These are phyloP conservation scores for Ananas comosus DNA, from an alignment of 176 grass and related monocot species.

Conservation along the genomic window DNA sequence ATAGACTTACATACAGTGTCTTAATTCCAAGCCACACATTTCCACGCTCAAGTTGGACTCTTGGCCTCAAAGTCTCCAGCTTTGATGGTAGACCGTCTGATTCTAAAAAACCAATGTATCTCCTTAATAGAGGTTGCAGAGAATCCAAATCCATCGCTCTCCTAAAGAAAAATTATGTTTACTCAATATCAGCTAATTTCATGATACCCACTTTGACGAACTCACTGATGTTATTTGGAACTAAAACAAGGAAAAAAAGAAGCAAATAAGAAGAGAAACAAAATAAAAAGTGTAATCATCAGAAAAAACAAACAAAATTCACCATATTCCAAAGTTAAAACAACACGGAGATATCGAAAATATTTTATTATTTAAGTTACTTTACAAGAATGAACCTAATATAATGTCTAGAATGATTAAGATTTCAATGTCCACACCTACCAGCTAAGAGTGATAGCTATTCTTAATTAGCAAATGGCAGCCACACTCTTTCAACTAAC, in stretches of 20 bases:
- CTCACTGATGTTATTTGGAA: neutral
- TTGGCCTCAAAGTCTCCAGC: constrained; percentile 48
- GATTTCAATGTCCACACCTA: too few species aligned
- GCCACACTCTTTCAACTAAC: too few species aligned
- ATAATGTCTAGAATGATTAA: too few species aligned
- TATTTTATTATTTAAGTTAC: too few species aligned
- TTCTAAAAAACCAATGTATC: constrained; percentile 81
- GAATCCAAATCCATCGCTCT: constrained; percentile 69
- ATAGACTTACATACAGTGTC: constrained; percentile 91
- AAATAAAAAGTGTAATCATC: neutral
- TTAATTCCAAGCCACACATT: constrained; percentile 99
- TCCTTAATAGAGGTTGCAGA: constrained; percentile 75
- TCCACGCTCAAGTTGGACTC: constrained; percentile 67
- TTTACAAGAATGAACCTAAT: too few species aligned
- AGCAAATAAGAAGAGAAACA: neutral
- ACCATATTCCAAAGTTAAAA: neutral
- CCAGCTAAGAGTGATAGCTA: too few species aligned
- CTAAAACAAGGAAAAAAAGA: neutral
- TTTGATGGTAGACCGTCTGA: constrained; percentile 54
- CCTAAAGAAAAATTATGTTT: constrained; percentile 30
- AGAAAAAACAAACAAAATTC: neutral
- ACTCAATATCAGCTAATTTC: constrained; percentile 10
- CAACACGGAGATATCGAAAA: too few species aligned
- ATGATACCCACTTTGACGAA: neutral
- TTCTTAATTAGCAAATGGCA: too few species aligned